Base-by-base conservation (phyloP, 2,329 filamentous ascomycete genomes). In the Trichoderma afroharzianum region DNA sequence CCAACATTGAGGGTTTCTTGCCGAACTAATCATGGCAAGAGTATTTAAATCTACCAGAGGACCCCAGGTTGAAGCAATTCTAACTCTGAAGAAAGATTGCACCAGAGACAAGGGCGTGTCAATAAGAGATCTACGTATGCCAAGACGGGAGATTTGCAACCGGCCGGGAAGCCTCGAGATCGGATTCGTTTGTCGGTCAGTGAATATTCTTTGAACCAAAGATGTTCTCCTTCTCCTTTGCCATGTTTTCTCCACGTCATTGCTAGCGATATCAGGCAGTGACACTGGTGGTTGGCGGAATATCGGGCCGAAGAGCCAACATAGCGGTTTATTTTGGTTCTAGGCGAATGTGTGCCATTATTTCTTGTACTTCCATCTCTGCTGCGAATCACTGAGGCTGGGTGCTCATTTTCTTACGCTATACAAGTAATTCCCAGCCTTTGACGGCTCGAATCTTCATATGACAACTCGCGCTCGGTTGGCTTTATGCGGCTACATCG, bases 11-110 rank as follows among this genome's bases (percentile, higher is more conserved):
- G 0, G 36, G 1, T 18, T 18, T 39, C 15, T 18, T 39, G 36
- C 6, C 2, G 3, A 39, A 18, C 14, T 8, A 3, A 18, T 18
- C 36, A 8, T 39, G 15, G 36, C 2, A 39, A 15, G 6, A 7
- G 36, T 39, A 0, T 4, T 4, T 15, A 18, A 39, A 8, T 39
- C 36, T 0, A 4, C 6, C 15, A 15, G 0, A 0, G 15, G 15
- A 6, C 8, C 6, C 6, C 2, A 15, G 18, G 6, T 2, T 39
- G 1, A 4, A 39, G 18, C 2, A 39, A 18, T 18, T 39, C 36
- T 39, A 18, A 3, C 36, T 39, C 15, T 39, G 6, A 2, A n/a
- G n/a, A n/a, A n/a, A n/a, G n/a, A n/a, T n/a, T n/a, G n/a, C n/a
- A n/a, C n/a, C n/a, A n/a, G n/a, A n/a, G n/a, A n/a, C n/a, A n/a